Evolutionary conservation across 306 rosid genomes (phyloP).

Genomic region (Malus sylvestris): DNA sequence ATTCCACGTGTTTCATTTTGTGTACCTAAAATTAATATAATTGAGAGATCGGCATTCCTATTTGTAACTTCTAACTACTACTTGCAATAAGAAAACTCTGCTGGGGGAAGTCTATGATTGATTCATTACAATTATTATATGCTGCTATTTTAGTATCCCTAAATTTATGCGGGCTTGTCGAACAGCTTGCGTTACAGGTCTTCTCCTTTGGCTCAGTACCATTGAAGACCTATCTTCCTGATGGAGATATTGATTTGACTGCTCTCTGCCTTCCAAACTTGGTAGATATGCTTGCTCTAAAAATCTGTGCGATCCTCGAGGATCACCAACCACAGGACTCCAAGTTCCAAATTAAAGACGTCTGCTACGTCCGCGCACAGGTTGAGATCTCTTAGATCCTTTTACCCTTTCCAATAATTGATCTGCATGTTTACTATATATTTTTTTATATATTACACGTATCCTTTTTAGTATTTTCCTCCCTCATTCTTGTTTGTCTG

Average conservation of each 20-base stretch:
- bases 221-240: constrained; percentile 69
- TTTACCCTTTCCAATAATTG: neutral
- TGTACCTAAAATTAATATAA: neutral
- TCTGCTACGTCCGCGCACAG: constrained; percentile 47
- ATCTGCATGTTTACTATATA: neutral
- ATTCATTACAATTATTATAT: constrained; percentile 12
- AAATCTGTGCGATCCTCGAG: neutral
- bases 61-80: neutral
- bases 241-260: constrained; percentile 73
- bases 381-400: constrained; percentile 25
- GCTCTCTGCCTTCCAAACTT: constrained; percentile 31
- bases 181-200: constrained; percentile 40
- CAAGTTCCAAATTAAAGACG: constrained; percentile 33
- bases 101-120: neutral
- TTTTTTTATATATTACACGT: neutral
- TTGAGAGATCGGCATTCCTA: neutral
- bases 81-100: neutral
- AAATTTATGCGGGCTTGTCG: neutral
- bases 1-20: neutral
- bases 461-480: neutral
- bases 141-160: neutral
- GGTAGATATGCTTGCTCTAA: constrained; percentile 21
- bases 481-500: neutral
- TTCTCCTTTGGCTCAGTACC: constrained; percentile 67
- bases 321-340: constrained; percentile 2